Conservation (phyloP, 495 filamentous ascomycete genomes). For the Saxophila tyrrhenica region DNA sequence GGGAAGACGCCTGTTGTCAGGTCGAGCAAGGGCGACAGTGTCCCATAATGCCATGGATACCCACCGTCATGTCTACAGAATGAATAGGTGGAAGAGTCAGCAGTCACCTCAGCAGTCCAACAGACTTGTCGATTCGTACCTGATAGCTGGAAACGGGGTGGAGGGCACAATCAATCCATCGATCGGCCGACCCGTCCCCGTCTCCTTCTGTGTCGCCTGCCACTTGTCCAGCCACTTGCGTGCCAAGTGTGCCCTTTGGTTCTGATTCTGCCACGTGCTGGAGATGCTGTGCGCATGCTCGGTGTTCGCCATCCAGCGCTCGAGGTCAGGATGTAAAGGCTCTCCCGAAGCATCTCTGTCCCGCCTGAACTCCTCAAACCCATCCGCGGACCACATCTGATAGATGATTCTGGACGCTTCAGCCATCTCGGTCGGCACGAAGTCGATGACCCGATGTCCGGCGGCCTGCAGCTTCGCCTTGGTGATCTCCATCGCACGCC, state of each 20-base stretch:
- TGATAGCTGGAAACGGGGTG: constrained; percentile 24
- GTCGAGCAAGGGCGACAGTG: constrained; percentile 25
- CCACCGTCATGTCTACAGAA: constrained; percentile 28
- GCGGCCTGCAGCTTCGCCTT: too few species aligned
- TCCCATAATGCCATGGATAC: too few species aligned
- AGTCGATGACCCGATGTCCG: too few species aligned
- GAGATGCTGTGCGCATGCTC: too few species aligned
- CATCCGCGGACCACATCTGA: constrained; percentile 42
- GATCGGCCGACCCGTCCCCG: too few species aligned
- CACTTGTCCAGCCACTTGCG: constrained; percentile 47
- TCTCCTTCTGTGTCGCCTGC: constrained; percentile 30
- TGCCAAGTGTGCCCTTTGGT: too few species aligned
- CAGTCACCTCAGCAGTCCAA: constrained; percentile 27
- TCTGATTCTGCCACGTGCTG: too few species aligned
- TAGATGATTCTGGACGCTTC: constrained; percentile 39
- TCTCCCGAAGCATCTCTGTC: constrained; percentile 39
- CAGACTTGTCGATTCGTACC: constrained; percentile 25
- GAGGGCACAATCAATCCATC: too few species aligned
- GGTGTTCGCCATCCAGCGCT: too few species aligned
- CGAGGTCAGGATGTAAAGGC: constrained; percentile 43
- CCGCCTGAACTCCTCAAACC: constrained; percentile 43
- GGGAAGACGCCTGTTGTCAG: constrained; percentile 23
- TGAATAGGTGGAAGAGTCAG: constrained; percentile 24
- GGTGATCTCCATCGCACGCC: too few species aligned
- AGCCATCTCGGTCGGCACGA: too few species aligned